These are phyloP conservation scores for Puccinia triticina DNA, from an alignment of 1,284 basidiomycete species.

Conservation along the genomic window DNA sequence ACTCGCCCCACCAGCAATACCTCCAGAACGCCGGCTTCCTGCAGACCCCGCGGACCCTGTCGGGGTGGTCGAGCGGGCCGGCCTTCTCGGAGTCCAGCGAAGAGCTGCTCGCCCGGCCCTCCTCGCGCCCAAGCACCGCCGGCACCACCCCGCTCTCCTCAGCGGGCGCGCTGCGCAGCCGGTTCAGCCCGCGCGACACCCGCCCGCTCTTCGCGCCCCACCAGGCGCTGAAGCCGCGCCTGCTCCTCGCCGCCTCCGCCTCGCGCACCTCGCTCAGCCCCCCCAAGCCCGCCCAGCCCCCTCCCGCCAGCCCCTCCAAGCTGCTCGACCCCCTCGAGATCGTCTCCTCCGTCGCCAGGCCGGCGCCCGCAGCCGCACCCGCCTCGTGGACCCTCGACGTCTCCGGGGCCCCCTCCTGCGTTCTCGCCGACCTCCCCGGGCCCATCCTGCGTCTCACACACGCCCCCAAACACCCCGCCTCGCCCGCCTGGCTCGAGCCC, in stretches of 20 bases:
- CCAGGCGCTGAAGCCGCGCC: not conserved
- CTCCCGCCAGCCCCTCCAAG: not conserved
- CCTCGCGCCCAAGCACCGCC: conserved; percentile 1
- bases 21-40: not conserved
- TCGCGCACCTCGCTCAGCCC: not conserved
- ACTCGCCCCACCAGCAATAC: not conserved
- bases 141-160: not conserved
- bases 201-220: not conserved
- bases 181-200: not conserved
- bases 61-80: not conserved
- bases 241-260: not conserved
- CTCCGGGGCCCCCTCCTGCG: not conserved
- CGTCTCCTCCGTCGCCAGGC: not conserved
- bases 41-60: not conserved
- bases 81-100: not conserved
- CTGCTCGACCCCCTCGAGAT: not conserved
- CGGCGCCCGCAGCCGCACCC: too few species aligned
- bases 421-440: not conserved
- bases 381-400: not conserved
- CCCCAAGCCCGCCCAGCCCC: not conserved
- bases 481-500: conserved; percentile 18
- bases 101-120: not conserved
- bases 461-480: too few species aligned
- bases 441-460: too few species aligned
- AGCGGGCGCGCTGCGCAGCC: not conserved